phyloP scores from a whole-genome alignment of 441 rosid species.

The California macrophylla region DNA sequence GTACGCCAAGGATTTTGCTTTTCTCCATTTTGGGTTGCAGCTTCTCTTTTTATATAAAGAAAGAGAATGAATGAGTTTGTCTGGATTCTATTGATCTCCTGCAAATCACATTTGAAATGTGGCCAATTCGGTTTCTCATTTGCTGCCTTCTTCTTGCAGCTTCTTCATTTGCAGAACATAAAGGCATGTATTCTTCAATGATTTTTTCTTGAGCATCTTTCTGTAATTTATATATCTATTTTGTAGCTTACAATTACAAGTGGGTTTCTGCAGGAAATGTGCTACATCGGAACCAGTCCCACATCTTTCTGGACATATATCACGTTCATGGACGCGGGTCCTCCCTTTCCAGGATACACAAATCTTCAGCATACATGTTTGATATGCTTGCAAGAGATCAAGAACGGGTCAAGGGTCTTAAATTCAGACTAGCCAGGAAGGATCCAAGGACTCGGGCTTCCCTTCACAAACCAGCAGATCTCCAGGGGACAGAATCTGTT shows the following conservation, averaged over 20 bases:
- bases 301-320: slow-evolving; percentile 8
- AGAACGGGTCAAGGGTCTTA: slow-evolving; percentile 13
- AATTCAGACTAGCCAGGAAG: not conserved
- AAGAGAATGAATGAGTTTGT: not conserved
- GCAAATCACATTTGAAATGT: slow-evolving; percentile 3
- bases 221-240: not conserved
- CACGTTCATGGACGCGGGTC: slow-evolving; percentile 15
- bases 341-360: not conserved
- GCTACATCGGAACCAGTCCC: not conserved
- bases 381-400: slow-evolving; percentile 16
- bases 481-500: not conserved
- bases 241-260: not conserved
- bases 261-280: slow-evolving; percentile 17
- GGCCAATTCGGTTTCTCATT: not conserved
- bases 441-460: not conserved
- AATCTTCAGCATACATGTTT: slow-evolving; percentile 1
- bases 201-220: not conserved
- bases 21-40: not conserved
- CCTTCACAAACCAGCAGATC: not conserved
- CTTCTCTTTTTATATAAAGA: not conserved
- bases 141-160: slow-evolving; percentile 7
- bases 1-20: not conserved
- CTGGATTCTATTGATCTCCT: not conserved
- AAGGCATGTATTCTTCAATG: slow-evolving; percentile 5
- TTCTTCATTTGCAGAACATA: not conserved